A percentile compares a stretch with the other conserved stretches of the same genome.
Conservation (phyloP, 371 early-diverging fungal genomes). For the Mortierella sp. region DNA sequence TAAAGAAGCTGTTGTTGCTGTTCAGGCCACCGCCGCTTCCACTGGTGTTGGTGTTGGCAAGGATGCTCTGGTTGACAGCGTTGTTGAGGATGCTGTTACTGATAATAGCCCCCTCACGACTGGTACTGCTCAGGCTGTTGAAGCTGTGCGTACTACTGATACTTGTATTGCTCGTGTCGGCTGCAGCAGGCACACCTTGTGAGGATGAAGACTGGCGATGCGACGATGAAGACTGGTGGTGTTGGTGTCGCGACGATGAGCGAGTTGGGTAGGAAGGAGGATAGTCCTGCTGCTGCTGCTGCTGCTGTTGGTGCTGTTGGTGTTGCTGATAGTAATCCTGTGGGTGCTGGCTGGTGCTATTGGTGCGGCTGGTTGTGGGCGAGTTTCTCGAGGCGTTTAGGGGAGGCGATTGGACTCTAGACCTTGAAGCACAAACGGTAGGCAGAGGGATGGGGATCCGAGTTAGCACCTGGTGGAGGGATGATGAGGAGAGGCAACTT, state of each 20-base stretch:
- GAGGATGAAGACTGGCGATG: constrained; percentile 1
- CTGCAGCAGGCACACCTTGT: constrained; percentile 7
- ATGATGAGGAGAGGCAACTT: background rate
- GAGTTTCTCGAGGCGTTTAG: background rate
- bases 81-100: constrained; percentile 50
- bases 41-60: constrained; percentile 5
- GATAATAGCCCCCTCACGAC: constrained; percentile 35
- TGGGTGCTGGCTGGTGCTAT: constrained; percentile 5
- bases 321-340: background rate
- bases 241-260: background rate
- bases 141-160: constrained; percentile 35
- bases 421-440: background rate
- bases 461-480: background rate
- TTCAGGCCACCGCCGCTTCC: constrained; percentile 19
- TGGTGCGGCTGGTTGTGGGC: background rate
- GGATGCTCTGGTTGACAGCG: constrained; percentile 33
- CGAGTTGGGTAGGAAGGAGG: too few relatives aligned
- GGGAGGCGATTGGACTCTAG: constrained; percentile 8
- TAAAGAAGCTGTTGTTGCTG: constrained; percentile 42
- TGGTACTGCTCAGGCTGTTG: constrained; percentile 16
- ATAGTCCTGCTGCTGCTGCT: background rate
- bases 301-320: background rate
- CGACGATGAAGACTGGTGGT: background rate
- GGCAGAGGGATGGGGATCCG: background rate
- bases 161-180: constrained; percentile 39